Evolutionary conservation across 441 rosid species (phyloP).

Genomic region (Pelargonium fulgidum): DNA sequence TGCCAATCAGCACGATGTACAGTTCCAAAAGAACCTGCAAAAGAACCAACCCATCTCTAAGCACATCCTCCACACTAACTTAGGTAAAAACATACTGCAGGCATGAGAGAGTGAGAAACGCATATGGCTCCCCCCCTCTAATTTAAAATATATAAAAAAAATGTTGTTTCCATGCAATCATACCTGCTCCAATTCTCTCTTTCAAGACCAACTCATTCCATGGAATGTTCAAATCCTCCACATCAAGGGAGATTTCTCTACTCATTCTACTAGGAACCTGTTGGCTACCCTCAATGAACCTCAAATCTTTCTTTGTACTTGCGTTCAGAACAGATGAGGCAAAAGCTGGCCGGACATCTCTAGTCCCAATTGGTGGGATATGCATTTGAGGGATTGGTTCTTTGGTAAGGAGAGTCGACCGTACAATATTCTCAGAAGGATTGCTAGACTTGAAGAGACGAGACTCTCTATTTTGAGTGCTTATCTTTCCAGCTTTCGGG

Average conservation of each 20-base stretch:
- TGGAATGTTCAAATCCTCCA: slow-evolving; percentile 80
- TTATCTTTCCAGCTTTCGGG: slow-evolving; percentile 25
- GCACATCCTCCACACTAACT: slow-evolving; percentile 18
- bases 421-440: slow-evolving; percentile 40
- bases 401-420: slow-evolving; percentile 33
- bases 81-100: neutral
- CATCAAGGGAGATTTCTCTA: slow-evolving; percentile 56
- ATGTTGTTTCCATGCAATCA: slow-evolving; percentile 13
- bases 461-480: slow-evolving; percentile 37
- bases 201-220: slow-evolving; percentile 85
- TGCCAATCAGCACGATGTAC: slow-evolving; percentile 99
- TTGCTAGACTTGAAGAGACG: slow-evolving; percentile 26
- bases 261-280: slow-evolving; percentile 37
- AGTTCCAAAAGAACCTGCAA: slow-evolving; percentile 98
- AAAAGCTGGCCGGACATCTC: slow-evolving; percentile 29
- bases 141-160: slow-evolving; percentile 5
- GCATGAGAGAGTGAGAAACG: slow-evolving; percentile 13
- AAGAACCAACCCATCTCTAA: slow-evolving; percentile 23
- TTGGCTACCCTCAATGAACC: slow-evolving; percentile 35
- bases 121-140: slow-evolving; percentile 11
- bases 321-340: slow-evolving; percentile 27
- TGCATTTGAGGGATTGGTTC: slow-evolving; percentile 36
- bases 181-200: slow-evolving; percentile 99
- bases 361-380: slow-evolving; percentile 35
- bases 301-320: slow-evolving; percentile 31